A percentile compares a stretch with the other conserved stretches of the same genome.
Conservation (phyloP, 495 filamentous ascomycete species). For the Penicillium cataractarum region DNA sequence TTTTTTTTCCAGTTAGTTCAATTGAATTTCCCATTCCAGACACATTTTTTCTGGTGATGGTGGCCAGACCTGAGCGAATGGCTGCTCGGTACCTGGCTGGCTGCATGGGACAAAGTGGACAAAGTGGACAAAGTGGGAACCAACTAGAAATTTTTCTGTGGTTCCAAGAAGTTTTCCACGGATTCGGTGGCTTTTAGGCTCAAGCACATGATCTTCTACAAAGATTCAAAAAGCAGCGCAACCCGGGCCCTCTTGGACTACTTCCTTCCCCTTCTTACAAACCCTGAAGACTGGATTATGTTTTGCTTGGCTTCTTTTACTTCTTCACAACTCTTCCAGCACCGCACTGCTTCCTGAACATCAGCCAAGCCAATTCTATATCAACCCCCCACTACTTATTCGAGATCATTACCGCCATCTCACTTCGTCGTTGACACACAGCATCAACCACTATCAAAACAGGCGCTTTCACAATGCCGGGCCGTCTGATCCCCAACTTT, state of each 20-base stretch:
- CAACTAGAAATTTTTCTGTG: slow-evolving; percentile 17
- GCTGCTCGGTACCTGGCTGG: slow-evolving; percentile 22
- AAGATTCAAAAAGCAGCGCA: slow-evolving; percentile 25
- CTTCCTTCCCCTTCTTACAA: neutral
- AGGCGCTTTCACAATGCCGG: slow-evolving; percentile 40
- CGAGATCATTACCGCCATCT: neutral
- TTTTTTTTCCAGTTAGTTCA: slow-evolving; percentile 1
- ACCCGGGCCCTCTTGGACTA: neutral
- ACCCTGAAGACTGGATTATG: slow-evolving; percentile 26
- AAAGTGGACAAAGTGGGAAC: slow-evolving; percentile 17
- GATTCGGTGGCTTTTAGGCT: slow-evolving; percentile 30
- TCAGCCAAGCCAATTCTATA: neutral
- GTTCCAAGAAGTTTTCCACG: slow-evolving; percentile 27
- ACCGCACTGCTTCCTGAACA: slow-evolving; percentile 37
- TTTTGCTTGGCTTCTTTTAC: slow-evolving; percentile 27
- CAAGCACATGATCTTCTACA: slow-evolving; percentile 29
- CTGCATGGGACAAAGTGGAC: slow-evolving; percentile 15
- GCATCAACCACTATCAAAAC: neutral
- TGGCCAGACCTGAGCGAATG: slow-evolving; percentile 19
- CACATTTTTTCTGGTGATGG: neutral
- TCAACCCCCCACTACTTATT: neutral
- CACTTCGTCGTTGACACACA: neutral
- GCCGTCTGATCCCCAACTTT: slow-evolving; percentile 51
- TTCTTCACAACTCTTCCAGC: slow-evolving; percentile 30
- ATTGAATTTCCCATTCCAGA: neutral